Base-by-base conservation (phyloP, 192 early-diverging fungal genomes). In the Coemansia sp. region DNA sequence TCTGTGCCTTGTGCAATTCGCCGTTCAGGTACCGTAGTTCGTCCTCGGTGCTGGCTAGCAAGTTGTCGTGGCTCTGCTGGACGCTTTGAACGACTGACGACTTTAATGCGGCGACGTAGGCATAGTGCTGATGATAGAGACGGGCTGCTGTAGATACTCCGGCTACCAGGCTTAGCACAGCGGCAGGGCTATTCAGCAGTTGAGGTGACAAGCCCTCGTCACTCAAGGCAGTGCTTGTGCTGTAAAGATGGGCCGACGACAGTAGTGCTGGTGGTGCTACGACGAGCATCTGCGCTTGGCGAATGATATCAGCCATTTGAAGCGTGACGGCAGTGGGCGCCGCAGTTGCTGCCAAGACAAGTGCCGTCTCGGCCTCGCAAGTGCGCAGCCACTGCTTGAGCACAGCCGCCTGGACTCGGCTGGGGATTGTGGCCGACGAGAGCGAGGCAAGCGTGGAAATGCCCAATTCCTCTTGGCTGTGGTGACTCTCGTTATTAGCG, bases 341-440 rank as follows among this genome's bases (percentile, higher is more conserved):
- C 31, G 51, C n/a, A n/a, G 39, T 36, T n/a, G 27, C 6, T 15
- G 51, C 51, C 53, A 77, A 15, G 15, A 43, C 20, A 0, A 19
- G 17, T 2, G 65, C 70, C 25, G 65, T 25, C 42, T 71, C 68
- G 2, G 43, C 22, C 24, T 74, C 64, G 45, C 73, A 70, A 0
- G 40, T 39, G 19, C 69, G 69, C 24, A 60, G 59, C 78, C 78
- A 81, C 42, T 81, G 69, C 1, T 59, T 14, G 1, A 81, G 51
- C 27, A 81, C 56, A 1, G 59, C 60, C 2, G 35, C 31, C 7
- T 62, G 69, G 14, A 54, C 27, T 31, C 31, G 10, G 47, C 24
- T 19, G 24, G 24, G 27, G 14, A 15, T 4, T 22, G 3, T 11
- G 12, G 24, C 46, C 14, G 58, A 6, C 3, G 19, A 2, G 8